phyloP scores from a whole-genome alignment of 148 eudicot genomes.

The Selenicereus undatus region DNA sequence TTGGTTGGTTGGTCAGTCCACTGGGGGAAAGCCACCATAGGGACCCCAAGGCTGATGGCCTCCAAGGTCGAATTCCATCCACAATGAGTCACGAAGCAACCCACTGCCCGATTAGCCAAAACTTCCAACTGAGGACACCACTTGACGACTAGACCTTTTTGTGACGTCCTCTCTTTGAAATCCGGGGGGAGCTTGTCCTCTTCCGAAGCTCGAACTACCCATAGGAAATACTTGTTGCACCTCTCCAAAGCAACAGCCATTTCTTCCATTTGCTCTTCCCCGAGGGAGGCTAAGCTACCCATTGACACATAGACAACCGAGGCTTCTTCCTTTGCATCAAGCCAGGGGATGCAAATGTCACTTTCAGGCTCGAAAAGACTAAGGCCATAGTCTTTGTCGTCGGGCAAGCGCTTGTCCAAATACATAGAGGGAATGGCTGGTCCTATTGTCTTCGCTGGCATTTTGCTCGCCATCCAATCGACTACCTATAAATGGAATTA shows the following conservation, averaged over 20 bases:
- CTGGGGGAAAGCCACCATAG: conserved; percentile 38
- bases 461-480: conserved; percentile 33
- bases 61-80: conserved; percentile 51
- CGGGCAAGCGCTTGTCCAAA: conserved; percentile 26
- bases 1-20: conserved; percentile 43
- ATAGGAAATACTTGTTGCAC: conserved; percentile 29
- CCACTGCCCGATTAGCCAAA: conserved; percentile 26
- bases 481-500: conserved; percentile 30
- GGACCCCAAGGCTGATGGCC: conserved; percentile 40
- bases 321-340: conserved; percentile 13
- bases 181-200: conserved; percentile 25
- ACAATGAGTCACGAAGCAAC: conserved; percentile 40
- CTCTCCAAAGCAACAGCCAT: conserved; percentile 30
- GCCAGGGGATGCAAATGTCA: background rate
- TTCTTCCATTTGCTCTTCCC: conserved; percentile 35
- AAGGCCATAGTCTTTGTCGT: conserved; percentile 32
- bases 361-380: background rate
- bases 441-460: conserved; percentile 33
- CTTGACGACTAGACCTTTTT: conserved; percentile 29
- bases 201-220: conserved; percentile 42
- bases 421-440: conserved; percentile 5
- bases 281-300: conserved; percentile 39
- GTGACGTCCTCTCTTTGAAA: conserved; percentile 21
- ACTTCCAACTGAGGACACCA: conserved; percentile 42
- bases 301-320: conserved; percentile 47